Percentiles rank a stretch among this genome's conserved stretches.
These are phyloP conservation scores for Suhomyces guaymorum DNA, from an alignment of 1,139 yeast genomes.

Conservation along the genomic window DNA sequence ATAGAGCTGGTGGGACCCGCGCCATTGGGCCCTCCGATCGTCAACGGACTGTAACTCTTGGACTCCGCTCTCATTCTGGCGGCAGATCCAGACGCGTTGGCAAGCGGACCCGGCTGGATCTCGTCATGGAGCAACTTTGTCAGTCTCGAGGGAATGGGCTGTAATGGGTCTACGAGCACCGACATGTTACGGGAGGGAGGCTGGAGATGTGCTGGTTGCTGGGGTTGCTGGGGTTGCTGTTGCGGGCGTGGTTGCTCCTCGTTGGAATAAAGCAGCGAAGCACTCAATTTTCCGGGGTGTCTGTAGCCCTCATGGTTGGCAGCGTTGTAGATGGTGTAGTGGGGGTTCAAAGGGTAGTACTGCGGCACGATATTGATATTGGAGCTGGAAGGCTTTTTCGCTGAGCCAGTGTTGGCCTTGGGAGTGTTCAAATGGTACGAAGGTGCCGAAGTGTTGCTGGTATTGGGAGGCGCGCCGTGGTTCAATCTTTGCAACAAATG, in stretches of 20 bases:
- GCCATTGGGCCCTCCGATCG: conserved; percentile 12
- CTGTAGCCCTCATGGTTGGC: conserved; percentile 9
- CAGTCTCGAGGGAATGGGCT: conserved; percentile 27
- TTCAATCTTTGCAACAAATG: conserved; percentile 14
- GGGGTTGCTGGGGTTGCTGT: conserved; percentile 1
- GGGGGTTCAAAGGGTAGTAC: conserved; percentile 40
- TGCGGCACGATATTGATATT: conserved; percentile 31
- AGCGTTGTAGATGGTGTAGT: conserved; percentile 32
- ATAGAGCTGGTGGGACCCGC: conserved; percentile 6
- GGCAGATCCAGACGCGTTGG: conserved; percentile 1
- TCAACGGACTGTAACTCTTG: conserved; percentile 18
- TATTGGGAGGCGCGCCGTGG: conserved; percentile 4
- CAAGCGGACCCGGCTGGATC: background rate
- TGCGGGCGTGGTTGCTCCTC: conserved; percentile 7
- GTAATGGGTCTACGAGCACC: conserved; percentile 38
- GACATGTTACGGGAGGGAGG: conserved; percentile 19
- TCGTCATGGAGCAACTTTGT: conserved; percentile 10
- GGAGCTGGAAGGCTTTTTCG: conserved; percentile 23
- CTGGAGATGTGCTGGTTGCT: background rate
- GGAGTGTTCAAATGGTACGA: conserved; percentile 18
- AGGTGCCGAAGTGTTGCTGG: conserved; percentile 7
- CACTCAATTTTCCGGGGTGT: conserved; percentile 9
- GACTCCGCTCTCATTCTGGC: conserved; percentile 13
- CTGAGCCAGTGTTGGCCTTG: conserved; percentile 1
- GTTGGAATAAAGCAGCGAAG: conserved; percentile 9